Evolutionary conservation across 441 rosid species (phyloP), one percentile per base, ranked within the genome.

Genomic region (Pelargonium australe): DNA sequence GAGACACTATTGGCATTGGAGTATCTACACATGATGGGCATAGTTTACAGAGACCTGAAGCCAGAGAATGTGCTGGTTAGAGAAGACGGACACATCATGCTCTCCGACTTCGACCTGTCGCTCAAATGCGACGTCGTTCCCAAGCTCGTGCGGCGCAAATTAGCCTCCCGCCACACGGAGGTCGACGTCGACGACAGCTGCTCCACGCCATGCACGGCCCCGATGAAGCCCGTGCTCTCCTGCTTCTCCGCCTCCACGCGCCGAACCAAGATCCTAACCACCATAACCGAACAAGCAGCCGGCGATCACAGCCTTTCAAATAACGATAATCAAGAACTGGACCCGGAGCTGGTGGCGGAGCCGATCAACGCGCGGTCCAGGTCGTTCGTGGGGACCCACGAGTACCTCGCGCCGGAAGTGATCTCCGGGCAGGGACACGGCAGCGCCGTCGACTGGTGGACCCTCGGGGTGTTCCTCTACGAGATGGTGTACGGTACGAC

Each of bases 31-130:
- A 84, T 87, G 93, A 63, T 88, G 9, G 93, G 90, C 7, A 83
- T 88, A 14, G 77, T 88, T 73, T 88, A 86, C 85, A 78, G 93
- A 67, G 93, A 88, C 77, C 68, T 88, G 7, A 88, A 88, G 79
- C 93, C 93, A 28, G 93, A 88, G 71, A 88, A 88, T 43, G 87
- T 88, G 63, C 73, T 88, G 25, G 89, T 88, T 67, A 77, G 85
- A 82, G 85, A 86, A 0, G 90, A 88, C 82, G 93, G 93, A 75
- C 93, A 88, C 83, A 86, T 88, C 80, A 88, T 88, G 93, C 90
- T 88, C 74, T 82, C 93, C 20, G 93, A 88, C 47, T 88, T 88
- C 65, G 93, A 88, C 69, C 87, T 88, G 28, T 86, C 89, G 0
- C 78, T 94, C 25, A 86, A 91, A 66, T 87, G 95, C 5, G 84